Conservation (phyloP, 78 protist genomes). For the Parvularia atlantis region DNA sequence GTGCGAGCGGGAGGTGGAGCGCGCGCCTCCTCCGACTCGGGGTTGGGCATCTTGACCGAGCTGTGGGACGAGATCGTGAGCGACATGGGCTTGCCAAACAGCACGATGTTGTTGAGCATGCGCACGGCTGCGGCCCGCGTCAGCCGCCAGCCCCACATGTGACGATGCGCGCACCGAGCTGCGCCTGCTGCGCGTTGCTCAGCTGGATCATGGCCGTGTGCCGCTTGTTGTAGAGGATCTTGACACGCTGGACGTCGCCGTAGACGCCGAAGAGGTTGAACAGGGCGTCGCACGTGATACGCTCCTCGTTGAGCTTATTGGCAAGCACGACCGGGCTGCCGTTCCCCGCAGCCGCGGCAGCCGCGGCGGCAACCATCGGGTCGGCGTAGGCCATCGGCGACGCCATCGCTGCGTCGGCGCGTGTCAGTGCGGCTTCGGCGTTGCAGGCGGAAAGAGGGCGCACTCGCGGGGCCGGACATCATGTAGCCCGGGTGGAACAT, state of each 20-base stretch:
- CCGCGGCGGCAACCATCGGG: too few relatives aligned
- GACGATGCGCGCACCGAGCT: neutral
- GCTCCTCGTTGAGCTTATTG: neutral
- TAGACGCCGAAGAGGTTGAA: constrained; percentile 68
- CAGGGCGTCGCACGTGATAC: constrained; percentile 44
- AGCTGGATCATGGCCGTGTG: constrained; percentile 69
- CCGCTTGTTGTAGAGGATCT: constrained; percentile 56
- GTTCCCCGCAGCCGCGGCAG: too few relatives aligned
- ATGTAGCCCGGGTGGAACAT: too few relatives aligned
- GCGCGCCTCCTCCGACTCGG: neutral
- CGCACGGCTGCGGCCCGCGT: constrained; percentile 29
- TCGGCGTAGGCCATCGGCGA: too few relatives aligned
- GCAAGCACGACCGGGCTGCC: neutral
- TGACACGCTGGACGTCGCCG: constrained; percentile 65
- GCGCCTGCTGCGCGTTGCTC: constrained; percentile 43
- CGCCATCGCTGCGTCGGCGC: too few relatives aligned
- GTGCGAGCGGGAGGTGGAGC: neutral
- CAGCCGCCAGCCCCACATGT: neutral
- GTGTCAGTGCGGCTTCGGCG: too few relatives aligned
- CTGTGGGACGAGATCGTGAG: neutral
- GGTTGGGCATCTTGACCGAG: neutral
- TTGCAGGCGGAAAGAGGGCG: too few relatives aligned
- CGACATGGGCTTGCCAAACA: neutral
- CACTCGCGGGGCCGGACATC: too few relatives aligned
- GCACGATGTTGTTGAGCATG: constrained; percentile 18